Conservation (phyloP, 2,329 filamentous ascomycete genomes). For the Colletotrichum lentis region DNA sequence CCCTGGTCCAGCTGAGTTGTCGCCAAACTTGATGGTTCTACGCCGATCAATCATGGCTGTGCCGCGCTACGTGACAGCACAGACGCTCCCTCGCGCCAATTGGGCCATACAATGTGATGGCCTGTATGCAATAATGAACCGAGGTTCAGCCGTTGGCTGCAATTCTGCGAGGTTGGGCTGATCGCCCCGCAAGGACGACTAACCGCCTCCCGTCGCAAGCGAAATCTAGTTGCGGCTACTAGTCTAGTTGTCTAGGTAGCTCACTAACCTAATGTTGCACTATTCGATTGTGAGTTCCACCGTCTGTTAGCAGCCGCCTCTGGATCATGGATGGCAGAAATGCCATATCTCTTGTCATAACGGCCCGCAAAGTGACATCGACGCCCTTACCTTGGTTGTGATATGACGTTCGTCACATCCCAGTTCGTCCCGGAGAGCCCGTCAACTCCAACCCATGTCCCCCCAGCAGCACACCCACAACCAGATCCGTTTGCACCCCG, state of each 20-base stretch:
- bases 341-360: not conserved
- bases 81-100: conserved; percentile 4
- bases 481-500: not conserved
- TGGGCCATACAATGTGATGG: not conserved
- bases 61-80: not conserved
- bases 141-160: not conserved
- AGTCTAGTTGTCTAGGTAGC: too few relatives aligned
- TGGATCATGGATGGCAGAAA: not conserved
- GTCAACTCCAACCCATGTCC: not conserved
- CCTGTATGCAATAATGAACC: not conserved
- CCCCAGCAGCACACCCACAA: conserved; percentile 1
- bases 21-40: not conserved
- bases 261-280: not conserved
- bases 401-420: conserved; percentile 3
- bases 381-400: conserved; percentile 4
- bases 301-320: not conserved
- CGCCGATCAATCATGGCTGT: conserved; percentile 21
- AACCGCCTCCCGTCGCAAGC: not conserved
- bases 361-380: not conserved
- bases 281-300: not conserved
- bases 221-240: not conserved
- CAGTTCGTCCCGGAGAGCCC: conserved; percentile 12
- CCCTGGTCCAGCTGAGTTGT: conserved; percentile 28
- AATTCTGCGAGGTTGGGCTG: not conserved
- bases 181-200: not conserved